phyloP scores from a whole-genome alignment of 495 filamentous ascomycete species.

The Daldinia childiae region DNA sequence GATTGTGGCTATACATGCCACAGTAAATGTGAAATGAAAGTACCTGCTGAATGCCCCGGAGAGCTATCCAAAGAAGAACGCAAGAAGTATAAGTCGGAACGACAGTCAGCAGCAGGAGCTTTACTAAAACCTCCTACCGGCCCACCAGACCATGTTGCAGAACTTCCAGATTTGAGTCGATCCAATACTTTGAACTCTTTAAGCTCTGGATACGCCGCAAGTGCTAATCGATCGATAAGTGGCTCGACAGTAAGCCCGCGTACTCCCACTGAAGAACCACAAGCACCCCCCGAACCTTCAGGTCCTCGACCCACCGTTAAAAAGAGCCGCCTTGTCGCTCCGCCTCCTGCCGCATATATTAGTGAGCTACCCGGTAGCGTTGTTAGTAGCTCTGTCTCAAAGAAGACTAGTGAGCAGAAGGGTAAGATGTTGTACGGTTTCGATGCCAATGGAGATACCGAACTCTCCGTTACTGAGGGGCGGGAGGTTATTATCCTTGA shows the following conservation, averaged over 20 bases:
- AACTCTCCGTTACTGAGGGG: conserved; percentile 81
- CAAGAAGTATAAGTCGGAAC: conserved; percentile 86
- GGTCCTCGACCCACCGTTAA: conserved; percentile 51
- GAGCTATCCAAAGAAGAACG: conserved; percentile 92
- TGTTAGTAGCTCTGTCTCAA: conserved; percentile 52
- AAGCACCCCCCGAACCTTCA: conserved; percentile 53
- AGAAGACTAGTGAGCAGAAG: conserved; percentile 62
- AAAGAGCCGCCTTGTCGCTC: conserved; percentile 81
- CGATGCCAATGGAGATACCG: conserved; percentile 78
- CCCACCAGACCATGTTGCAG: conserved; percentile 54
- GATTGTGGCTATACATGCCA: conserved; percentile 99
- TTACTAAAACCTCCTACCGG: conserved; percentile 54
- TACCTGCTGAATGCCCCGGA: conserved; percentile 92
- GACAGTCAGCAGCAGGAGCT: conserved; percentile 79
- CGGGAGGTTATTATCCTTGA: conserved; percentile 81
- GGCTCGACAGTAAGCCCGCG: conserved; percentile 56
- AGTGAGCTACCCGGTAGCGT: conserved; percentile 66
- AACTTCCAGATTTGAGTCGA: conserved; percentile 70
- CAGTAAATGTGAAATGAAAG: conserved; percentile 99
- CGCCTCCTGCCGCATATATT: conserved; percentile 83
- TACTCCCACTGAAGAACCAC: conserved; percentile 57
- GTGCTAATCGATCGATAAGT: conserved; percentile 77
- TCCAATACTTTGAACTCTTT: conserved; percentile 94
- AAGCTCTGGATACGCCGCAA: conserved; percentile 87
- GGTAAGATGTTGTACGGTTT: conserved; percentile 93